These are phyloP conservation scores for Hsuehochloa calcarea DNA, from an alignment of 176 grass and related monocot genomes.

Conservation along the genomic window DNA sequence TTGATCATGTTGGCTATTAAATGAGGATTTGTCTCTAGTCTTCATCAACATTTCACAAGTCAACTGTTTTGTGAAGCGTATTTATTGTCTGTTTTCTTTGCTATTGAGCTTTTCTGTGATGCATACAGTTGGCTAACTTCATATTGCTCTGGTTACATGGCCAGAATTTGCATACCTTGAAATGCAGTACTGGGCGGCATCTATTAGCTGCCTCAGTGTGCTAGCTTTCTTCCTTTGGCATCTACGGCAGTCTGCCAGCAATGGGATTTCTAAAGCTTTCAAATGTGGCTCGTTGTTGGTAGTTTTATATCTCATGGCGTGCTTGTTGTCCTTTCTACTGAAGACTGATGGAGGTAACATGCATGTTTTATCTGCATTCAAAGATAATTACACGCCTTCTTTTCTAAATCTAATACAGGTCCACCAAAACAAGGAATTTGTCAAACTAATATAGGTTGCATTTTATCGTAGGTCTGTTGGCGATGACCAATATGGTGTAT, in stretches of 20 bases:
- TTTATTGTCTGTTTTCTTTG: not conserved
- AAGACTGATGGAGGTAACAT: slow-evolving; percentile 64
- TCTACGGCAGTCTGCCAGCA: slow-evolving; percentile 39
- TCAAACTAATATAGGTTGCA: slow-evolving; percentile 4
- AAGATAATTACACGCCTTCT: not conserved
- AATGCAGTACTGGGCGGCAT: slow-evolving; percentile 84
- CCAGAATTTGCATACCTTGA: slow-evolving; percentile 65
- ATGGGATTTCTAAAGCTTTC: slow-evolving; percentile 31
- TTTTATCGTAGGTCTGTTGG: slow-evolving; percentile 46
- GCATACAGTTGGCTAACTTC: not conserved
- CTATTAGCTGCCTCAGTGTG: slow-evolving; percentile 62
- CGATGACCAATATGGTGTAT: slow-evolving; percentile 40
- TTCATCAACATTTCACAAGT: not conserved
- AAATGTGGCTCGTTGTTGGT: slow-evolving; percentile 39
- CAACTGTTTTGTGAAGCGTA: not conserved
- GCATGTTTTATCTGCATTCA: not conserved
- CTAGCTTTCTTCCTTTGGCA: slow-evolving; percentile 68
- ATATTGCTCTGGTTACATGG: not conserved
- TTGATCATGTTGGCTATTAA: not conserved
- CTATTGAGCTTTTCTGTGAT: not conserved
- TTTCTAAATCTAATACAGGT: not conserved
- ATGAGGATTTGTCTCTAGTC: not conserved
- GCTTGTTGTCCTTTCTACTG: slow-evolving; percentile 36
- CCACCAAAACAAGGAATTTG: not conserved
- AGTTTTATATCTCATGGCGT: slow-evolving; percentile 43